phyloP scores from a whole-genome alignment of 441 rosid genomes.

The Hypseocharis bilobata region DNA sequence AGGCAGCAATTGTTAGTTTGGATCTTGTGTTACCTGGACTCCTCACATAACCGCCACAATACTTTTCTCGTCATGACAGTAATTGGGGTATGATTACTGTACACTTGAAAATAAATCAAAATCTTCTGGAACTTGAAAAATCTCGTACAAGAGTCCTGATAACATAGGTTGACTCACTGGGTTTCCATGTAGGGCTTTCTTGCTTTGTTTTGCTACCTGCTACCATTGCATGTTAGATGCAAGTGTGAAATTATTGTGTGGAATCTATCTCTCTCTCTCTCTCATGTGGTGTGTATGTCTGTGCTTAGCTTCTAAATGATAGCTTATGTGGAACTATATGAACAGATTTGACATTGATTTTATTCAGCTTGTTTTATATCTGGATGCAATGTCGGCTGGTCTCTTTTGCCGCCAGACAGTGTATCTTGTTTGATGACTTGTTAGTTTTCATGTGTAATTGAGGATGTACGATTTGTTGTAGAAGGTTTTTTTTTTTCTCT shows the following conservation, averaged over 20 bases:
- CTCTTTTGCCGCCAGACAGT: conserved; percentile 7
- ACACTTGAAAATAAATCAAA: no score
- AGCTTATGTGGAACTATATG: not conserved
- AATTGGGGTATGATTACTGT: no score
- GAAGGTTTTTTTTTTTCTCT: not conserved
- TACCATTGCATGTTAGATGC: not conserved
- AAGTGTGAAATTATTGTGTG: no score
- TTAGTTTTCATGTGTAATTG: not conserved
- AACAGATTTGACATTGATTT: not conserved
- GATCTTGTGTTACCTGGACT: not conserved
- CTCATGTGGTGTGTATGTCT: not conserved
- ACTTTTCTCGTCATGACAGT: no score
- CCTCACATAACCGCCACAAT: no score
- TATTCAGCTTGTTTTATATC: not conserved
- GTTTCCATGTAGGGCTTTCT: no score
- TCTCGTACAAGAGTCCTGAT: no score
- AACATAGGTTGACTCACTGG: no score
- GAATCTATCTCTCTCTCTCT: no score
- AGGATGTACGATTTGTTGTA: not conserved
- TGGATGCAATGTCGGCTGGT: not conserved
- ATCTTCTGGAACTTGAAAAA: no score
- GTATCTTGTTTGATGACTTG: not conserved
- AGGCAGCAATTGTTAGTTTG: not conserved
- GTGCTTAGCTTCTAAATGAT: not conserved
- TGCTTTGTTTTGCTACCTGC: no score